Evolutionary conservation across 2,329 filamentous ascomycete genomes (phyloP).

Genomic region (Neurospora sp.): DNA sequence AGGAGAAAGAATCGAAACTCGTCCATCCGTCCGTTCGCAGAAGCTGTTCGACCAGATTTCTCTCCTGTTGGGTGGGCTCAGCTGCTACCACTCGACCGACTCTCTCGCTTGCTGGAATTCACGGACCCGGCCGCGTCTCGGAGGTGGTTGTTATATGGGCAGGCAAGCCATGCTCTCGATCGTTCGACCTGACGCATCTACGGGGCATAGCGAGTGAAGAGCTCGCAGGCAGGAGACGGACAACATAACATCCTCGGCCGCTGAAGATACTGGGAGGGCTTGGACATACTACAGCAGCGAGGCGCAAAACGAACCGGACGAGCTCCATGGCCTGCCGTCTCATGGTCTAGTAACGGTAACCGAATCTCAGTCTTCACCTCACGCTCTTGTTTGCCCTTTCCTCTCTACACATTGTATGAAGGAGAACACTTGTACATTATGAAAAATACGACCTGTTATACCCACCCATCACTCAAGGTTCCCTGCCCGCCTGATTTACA

Average conservation of each 20-base stretch:
- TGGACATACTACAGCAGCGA: not conserved
- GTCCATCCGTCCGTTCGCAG: not conserved
- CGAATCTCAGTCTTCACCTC: not conserved
- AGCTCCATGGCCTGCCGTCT: not conserved
- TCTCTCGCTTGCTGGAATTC: not conserved
- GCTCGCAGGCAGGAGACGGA: not conserved
- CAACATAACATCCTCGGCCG: too few species aligned
- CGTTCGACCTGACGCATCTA: not conserved
- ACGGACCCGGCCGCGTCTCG: not conserved
- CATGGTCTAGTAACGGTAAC: not conserved
- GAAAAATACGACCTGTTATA: not conserved
- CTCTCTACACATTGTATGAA: not conserved
- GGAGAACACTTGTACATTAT: not conserved
- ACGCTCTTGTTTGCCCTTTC: not conserved
- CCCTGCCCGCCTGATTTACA: not conserved
- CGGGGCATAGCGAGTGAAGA: too few species aligned
- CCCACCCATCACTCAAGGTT: not conserved
- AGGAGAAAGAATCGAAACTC: not conserved
- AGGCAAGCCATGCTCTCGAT: not conserved
- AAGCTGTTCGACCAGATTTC: not conserved
- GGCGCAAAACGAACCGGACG: not conserved
- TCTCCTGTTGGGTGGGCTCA: not conserved
- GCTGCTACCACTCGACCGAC: not conserved
- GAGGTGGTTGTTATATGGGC: not conserved
- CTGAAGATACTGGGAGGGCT: not conserved